These are phyloP conservation scores for Beauveria medogensis DNA, from an alignment of 2,329 filamentous ascomycete species.

Conservation along the genomic window DNA sequence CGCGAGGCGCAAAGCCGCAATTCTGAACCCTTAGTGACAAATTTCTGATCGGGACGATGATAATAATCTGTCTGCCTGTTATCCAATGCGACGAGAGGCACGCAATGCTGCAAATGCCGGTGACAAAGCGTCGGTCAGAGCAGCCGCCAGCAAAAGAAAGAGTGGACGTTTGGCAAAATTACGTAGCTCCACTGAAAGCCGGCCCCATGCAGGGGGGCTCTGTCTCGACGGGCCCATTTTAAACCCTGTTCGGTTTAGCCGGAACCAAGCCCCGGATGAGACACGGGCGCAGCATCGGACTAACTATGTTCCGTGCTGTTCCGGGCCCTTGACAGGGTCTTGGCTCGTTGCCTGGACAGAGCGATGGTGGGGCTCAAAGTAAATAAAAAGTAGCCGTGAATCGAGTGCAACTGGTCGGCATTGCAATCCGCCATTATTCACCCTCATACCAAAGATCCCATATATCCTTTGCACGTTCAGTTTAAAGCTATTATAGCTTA, in stretches of 20 bases:
- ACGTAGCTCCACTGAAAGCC: not conserved
- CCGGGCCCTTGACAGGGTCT: slow-evolving; percentile 11
- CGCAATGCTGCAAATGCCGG: slow-evolving; percentile 6
- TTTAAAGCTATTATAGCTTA: slow-evolving; percentile 18
- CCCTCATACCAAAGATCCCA: slow-evolving; percentile 15
- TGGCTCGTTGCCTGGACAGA: slow-evolving; percentile 29
- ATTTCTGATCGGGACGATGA: not conserved
- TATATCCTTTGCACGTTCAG: slow-evolving; percentile 12
- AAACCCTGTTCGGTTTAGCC: not conserved
- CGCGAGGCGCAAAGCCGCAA: not conserved
- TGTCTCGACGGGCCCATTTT: not conserved
- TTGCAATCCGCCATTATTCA: slow-evolving; percentile 20
- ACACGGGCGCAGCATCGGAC: not conserved
- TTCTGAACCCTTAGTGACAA: not conserved
- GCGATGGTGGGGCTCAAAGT: slow-evolving; percentile 29
- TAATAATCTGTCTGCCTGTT: not conserved
- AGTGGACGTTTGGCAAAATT: slow-evolving; percentile 8
- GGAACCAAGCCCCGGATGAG: not conserved
- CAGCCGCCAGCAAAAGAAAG: not conserved
- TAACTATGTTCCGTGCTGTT: slow-evolving; percentile 14
- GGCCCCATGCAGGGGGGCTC: slow-evolving; percentile 2
- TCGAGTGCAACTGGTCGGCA: slow-evolving; percentile 11
- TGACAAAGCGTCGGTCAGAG: not conserved
- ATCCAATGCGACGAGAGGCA: not conserved
- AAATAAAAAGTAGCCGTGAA: slow-evolving; percentile 35